Evolutionary conservation across 208 protist genomes (phyloP).

Genomic region (Borovskyia barvae): DNA sequence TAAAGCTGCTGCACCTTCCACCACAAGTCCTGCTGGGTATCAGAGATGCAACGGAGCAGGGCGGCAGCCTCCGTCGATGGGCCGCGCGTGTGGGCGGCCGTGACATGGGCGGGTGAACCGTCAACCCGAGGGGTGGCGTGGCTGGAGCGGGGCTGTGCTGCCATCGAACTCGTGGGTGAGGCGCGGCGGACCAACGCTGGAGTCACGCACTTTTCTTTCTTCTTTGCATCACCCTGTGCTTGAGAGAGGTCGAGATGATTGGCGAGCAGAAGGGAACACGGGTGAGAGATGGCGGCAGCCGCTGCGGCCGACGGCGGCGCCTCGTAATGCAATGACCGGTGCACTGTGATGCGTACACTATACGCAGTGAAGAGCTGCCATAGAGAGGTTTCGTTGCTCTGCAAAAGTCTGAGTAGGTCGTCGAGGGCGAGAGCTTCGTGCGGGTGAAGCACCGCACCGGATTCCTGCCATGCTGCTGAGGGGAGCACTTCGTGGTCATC

Average conservation of each 20-base stretch:
- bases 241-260: no score
- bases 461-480: no score
- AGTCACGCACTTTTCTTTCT: no score
- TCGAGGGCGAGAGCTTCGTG: constrained; percentile 28
- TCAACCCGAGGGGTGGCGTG: no score
- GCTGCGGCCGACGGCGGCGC: constrained; percentile 24
- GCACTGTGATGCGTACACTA: constrained; percentile 35
- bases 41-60: background rate
- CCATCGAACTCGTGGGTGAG: background rate
- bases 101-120: background rate
- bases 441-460: background rate
- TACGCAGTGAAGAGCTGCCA: constrained; percentile 67
- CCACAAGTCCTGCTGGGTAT: constrained; percentile 25
- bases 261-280: constrained; percentile 4
- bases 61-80: background rate
- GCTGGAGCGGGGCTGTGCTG: no score
- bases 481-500: no score
- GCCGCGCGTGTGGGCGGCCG: no score
- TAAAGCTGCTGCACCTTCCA: constrained; percentile 40
- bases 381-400: constrained; percentile 57
- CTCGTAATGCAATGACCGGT: constrained; percentile 27
- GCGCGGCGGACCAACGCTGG: background rate
- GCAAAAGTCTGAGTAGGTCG: constrained; percentile 44
- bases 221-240: no score
- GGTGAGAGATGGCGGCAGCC: constrained; percentile 7